Base-by-base conservation (phyloP, 139 green algal species). In the Chlorella sp. region DNA sequence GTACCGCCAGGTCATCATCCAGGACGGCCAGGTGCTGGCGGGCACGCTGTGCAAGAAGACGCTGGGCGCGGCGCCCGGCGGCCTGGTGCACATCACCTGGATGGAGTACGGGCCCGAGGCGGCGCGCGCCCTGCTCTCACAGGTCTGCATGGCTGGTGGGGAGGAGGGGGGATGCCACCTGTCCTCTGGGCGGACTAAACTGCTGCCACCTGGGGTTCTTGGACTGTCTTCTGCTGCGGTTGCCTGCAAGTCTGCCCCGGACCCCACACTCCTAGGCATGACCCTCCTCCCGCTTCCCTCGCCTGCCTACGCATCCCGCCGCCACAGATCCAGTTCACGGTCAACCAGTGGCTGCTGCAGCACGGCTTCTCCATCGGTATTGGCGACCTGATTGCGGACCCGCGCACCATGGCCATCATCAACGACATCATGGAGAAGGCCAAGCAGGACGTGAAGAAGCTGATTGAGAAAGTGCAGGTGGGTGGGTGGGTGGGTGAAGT, bases 11-110 rank as follows among this genome's bases (percentile, higher is more conserved):
- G 96, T 99, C 54, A 85, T 97, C 30, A 98, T 99, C 80, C 94
- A 97, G 44, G 84, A 92, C 41, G 97, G 97, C 14, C 87, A 95
- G 86, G 84, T 98, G 54, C 78, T 99, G 24, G 94, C 90, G 41
- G 97, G 97, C 46, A 97, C 91, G 60, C 90, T 99, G 82, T 99
- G 96, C 93, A 99, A 99, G 92, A 99, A 98, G 86, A 96, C 94
- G 30, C 90, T 99, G 85, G 97, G 97, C 38, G 90, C 94, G 16
- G 84, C 86, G 20, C 91, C 84, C 1, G 97, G 97, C 76, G 92
- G 94, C 64, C 87, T 99, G 76, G 93, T 99, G 80, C 97, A 99
- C 90, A 91, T 96, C 72, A 97, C 96, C 62, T 99, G 95, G 95
- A 93, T 96, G 88, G 96, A 99, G 90, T 90, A 96, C 67, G 97